Evolutionary conservation across 495 filamentous ascomycete genomes (phyloP), one percentile per base, ranked within the genome.

Genomic region (Parathielavia appendiculata): DNA sequence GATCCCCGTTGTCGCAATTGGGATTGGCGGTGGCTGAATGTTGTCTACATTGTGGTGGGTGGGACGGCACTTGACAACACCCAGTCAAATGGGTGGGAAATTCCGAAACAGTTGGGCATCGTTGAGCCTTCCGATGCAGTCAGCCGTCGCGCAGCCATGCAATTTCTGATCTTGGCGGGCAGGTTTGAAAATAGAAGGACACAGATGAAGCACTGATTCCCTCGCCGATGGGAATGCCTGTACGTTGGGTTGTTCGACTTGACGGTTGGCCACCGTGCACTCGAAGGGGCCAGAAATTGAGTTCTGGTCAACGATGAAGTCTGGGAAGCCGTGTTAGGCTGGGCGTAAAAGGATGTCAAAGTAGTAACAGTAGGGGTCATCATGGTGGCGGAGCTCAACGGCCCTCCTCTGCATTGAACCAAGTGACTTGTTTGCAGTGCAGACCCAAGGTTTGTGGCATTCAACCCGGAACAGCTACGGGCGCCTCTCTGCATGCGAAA

Each of bases 11-110:
- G 54, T 54, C 60, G 59, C 49, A 46, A 59, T 52, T 26, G 43
- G n/a, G 57, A 69, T 66, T 69, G 66, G 66, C 40, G 60, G 54
- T 44, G 43, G 26, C 54, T 43, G 34, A 51, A n/a, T n/a, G n/a
- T n/a, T 36, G 49, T 22, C 26, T 19, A 35, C 35, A 50, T 36
- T 23, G 20, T 36, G 41, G 59, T 39, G 30, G 56, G 51, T 57
- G 19, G 47, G 30, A 50, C 44, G 38, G 34, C 16, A 38, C 17
- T 23, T 1, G 7, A 17, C 45, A 30, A 12, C 34, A 51, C 3
- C 50, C 60, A 63, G 44, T 57, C 54, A 46, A 20, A 39, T 20
- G 5, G 38, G 10, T 13, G 17, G 41, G 35, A 41, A 13, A n/a
- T 23, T 46, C 53, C 34, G 26, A 30, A 30, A 30, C 26, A 30